phyloP scores from a whole-genome alignment of 1,284 basidiomycete genomes.

The Psilocybe mexicana region DNA sequence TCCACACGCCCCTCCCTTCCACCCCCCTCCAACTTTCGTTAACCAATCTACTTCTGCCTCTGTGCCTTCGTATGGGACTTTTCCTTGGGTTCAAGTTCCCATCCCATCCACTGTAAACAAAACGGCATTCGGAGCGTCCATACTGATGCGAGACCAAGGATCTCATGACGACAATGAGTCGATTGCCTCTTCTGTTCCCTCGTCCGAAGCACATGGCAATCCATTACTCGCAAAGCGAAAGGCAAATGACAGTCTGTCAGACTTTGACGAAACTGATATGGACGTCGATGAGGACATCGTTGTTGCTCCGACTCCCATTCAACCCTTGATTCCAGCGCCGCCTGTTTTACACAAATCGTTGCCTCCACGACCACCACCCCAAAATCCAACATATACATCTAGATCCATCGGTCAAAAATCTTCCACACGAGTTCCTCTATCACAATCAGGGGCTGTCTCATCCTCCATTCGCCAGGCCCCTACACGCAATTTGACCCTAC shows the following conservation, averaged over 20 bases:
- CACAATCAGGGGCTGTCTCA: not conserved
- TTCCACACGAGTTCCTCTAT: not conserved
- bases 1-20: not conserved
- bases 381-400: not conserved
- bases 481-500: not conserved
- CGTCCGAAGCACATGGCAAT: not conserved
- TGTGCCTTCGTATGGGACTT: not conserved
- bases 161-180: constrained; percentile 19
- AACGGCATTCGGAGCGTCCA: constrained; percentile 12
- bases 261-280: constrained; percentile 21
- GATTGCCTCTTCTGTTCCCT: constrained; percentile 22
- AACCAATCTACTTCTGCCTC: not conserved
- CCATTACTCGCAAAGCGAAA: not conserved
- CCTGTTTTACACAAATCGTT: constrained; percentile 8
- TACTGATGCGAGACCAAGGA: not conserved
- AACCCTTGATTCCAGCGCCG: not conserved
- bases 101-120: constrained; percentile 5
- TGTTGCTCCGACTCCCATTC: not conserved
- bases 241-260: constrained; percentile 15
- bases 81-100: not conserved
- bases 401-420: not conserved
- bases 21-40: not conserved
- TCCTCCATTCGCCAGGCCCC: not conserved
- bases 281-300: constrained; percentile 18
- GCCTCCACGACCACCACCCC: constrained; percentile 8